Evolutionary conservation across 257 asterid genomes (phyloP).

Genomic region (Orobanche coerulescens): DNA sequence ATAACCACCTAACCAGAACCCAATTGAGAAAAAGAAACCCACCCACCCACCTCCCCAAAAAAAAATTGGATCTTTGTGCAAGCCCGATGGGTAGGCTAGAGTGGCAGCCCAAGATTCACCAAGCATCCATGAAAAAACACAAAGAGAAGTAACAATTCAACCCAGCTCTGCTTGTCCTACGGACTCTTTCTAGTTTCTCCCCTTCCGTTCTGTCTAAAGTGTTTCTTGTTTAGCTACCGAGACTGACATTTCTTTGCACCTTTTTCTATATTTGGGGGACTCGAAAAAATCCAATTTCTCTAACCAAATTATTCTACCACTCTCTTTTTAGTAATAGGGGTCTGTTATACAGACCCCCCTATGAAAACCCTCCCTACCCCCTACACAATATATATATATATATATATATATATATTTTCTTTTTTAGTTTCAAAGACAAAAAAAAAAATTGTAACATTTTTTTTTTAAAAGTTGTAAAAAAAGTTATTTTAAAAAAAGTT

Average conservation of each 20-base stretch:
- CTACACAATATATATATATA: too few species aligned
- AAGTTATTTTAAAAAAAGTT: too few species aligned
- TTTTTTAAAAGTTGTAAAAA: too few species aligned
- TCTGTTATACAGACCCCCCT: too few species aligned
- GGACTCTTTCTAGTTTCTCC: constrained; percentile 18
- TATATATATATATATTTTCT: too few species aligned
- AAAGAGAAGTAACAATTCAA: not conserved
- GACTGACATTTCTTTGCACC: constrained; percentile 10
- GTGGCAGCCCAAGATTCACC: constrained; percentile 23
- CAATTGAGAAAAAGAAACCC: not conserved
- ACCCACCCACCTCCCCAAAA: too few species aligned
- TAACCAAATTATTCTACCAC: too few species aligned
- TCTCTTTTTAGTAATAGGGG: too few species aligned
- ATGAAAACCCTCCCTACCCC: too few species aligned
- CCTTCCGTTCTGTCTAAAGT: constrained; percentile 6
- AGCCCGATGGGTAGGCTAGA: constrained; percentile 20
- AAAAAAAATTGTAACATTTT: too few species aligned
- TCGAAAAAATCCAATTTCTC: constrained; percentile 38
- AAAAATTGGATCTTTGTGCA: constrained; percentile 21
- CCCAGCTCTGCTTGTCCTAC: constrained; percentile 26
- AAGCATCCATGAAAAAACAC: constrained; percentile 11
- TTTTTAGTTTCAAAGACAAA: too few species aligned
- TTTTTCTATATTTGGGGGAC: constrained; percentile 13
- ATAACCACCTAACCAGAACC: constrained; percentile 4
- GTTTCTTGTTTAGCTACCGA: constrained; percentile 15